Evolutionary conservation across 805 yeast genomes (phyloP), one percentile per base, ranked within the genome.

Genomic region (Wickerhamomyces chaumierensis): DNA sequence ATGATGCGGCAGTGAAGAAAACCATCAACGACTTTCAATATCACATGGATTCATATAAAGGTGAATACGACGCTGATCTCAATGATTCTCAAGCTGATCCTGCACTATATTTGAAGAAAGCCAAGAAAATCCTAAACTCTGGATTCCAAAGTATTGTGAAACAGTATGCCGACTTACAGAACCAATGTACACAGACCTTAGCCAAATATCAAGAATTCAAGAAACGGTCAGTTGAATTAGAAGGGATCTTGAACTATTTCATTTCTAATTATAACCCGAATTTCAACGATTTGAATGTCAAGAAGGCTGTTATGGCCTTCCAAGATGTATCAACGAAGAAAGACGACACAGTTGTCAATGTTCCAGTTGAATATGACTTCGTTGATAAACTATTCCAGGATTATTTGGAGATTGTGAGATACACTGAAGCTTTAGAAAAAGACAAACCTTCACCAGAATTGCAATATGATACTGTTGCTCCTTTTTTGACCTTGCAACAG

Each of bases 1-100:
- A 88, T 53, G 96, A 88, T 58, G 74, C 76, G 7, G 94, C 88
- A 0, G 96, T 88, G 16, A 85, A 85, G 55, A 70, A 65, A 17
- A 78, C 88, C 2, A 78, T 86, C 15, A 62, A 70, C 16, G 61
- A 62, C 12, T 81, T 34, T 35, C 33, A 44, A 25, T 18, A 8
- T 2, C 49, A 48, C 21, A 14, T 46, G 18, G 31, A 34, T 2
- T 27, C 39, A 12, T 48, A 35, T 34, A 34, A 33, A 19, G 39
- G 38, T 2, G 27, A 18, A 4, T 48, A 46, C 28, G 31, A 18
- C 6, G 33, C 33, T 15, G 33, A 31, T 15, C 18, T 16, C 33
- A 25, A 25, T 13, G 29, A 25, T 25, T 14, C 29, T 8, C 29
- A 25, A 13, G 9, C 29, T 9, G 5, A 13, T 25, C 29, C 29